Conservation (phyloP, 2,329 filamentous ascomycete genomes). For the Westerdykella aurantiaca region DNA sequence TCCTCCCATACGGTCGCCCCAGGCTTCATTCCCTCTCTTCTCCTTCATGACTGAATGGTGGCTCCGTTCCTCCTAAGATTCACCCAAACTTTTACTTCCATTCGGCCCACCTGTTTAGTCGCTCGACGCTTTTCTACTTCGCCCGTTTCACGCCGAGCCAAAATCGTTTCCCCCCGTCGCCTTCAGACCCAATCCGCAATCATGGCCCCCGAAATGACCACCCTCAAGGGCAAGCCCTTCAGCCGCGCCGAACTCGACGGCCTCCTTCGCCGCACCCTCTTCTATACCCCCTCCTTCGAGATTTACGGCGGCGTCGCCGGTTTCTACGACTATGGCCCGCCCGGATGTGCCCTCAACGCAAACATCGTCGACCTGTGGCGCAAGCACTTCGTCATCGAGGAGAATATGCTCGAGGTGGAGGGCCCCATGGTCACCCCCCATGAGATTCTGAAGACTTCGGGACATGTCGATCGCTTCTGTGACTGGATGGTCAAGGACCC, state of each 20-base stretch:
- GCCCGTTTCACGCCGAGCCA: conserved; percentile 23
- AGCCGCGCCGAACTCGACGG: conserved; percentile 77
- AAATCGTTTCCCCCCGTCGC: conserved; percentile 2
- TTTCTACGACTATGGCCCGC: conserved; percentile 89
- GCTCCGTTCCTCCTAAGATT: too few relatives aligned
- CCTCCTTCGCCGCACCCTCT: conserved; percentile 52
- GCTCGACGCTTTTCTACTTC: conserved; percentile 25
- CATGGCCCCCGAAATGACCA: conserved; percentile 40
- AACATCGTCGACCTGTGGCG: conserved; percentile 86
- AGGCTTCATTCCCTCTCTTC: too few relatives aligned
- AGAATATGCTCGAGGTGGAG: conserved; percentile 94
- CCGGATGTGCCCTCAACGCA: conserved; percentile 77
- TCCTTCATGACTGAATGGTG: too few relatives aligned
- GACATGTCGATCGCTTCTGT: conserved; percentile 96
- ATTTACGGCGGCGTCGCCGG: conserved; percentile 86
- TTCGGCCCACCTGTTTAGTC: too few relatives aligned
- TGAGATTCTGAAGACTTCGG: conserved; percentile 84
- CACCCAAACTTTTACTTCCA: too few relatives aligned
- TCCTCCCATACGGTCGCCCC: too few relatives aligned
- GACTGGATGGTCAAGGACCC: conserved; percentile 99
- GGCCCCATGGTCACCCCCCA: conserved; percentile 91
- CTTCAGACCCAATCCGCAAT: neutral
- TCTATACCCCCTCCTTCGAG: conserved; percentile 93
- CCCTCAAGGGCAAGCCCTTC: conserved; percentile 76
- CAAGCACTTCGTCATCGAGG: conserved; percentile 88